Evolutionary conservation across 2,329 filamentous ascomycete species (phyloP), one percentile per base, ranked within the genome.

Genomic region (Cercospora citrullina): DNA sequence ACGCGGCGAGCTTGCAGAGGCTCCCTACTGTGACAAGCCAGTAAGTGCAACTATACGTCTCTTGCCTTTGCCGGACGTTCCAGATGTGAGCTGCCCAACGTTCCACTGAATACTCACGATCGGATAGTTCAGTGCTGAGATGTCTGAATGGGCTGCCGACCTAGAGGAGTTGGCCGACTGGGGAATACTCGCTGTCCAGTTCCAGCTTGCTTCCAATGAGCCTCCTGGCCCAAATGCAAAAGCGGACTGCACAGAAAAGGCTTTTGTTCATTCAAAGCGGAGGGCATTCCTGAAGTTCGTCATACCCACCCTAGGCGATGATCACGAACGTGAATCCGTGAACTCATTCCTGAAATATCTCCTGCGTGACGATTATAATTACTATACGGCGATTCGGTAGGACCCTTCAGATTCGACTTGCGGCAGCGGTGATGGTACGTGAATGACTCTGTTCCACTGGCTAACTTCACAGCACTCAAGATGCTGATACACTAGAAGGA

Each of bases 171-270:
- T 63, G 39, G 36, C 45, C 42, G 60, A 63, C 39, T 63, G 23
- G 12, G 60, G 39, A 16, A 12, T 63, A 9, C 21, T 63, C 18
- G 48, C 60, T 16, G 45, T 63, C 39, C 18, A 63, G 39, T 48
- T 48, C 21, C 61, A 64, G 33, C 30, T 48, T n/a, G 60, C 60
- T 55, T 28, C 18, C 23, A 42, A 39, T 28, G 60, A 63, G 21
- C 21, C 18, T 5, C 36, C 42, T 23, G 42, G 42, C 23, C 36
- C 23, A 51, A 30, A 21, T 53, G 42, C 36, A 21, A 12, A 21
- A 30, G 14, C 14, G 7, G 45, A 31, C 39, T 42, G 58, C 36
- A 21, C 18, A 48, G 36, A 63, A 9, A 21, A 53, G 14, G 14
- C 10, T 9, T 63, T 48, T 23, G 39, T 30, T 16, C 23, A 45